Percentiles rank a stretch among this genome's conserved stretches.
Conservation (phyloP, 2,329 filamentous ascomycete species). For the Aspergillus sojae region DNA sequence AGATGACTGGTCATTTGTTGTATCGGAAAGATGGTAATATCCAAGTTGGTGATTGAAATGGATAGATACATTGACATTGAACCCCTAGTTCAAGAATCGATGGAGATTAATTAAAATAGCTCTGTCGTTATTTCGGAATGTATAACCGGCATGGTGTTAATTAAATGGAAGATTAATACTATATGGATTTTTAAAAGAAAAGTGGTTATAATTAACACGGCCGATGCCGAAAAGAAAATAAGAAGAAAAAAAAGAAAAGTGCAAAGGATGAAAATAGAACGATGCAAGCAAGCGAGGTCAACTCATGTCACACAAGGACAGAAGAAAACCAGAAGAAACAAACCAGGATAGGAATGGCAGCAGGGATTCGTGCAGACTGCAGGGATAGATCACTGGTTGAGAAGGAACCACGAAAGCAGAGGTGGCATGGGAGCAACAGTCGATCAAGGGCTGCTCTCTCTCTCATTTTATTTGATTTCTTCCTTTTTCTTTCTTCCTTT, state of each 20-base stretch:
- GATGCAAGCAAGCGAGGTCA: conserved; percentile 26
- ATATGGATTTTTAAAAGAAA: too few species aligned
- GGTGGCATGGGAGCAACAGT: conserved; percentile 23
- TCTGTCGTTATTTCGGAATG: neutral
- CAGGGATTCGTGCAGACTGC: conserved; percentile 26
- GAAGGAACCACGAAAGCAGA: conserved; percentile 26
- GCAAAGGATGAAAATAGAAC: conserved; percentile 1
- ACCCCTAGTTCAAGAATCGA: neutral
- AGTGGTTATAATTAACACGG: too few species aligned
- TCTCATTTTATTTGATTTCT: neutral
- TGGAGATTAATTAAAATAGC: neutral
- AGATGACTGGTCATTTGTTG: conserved; percentile 17
- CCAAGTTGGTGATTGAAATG: neutral
- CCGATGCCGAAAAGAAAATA: too few species aligned
- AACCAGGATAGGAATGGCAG: conserved; percentile 15
- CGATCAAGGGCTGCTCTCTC: conserved; percentile 14
- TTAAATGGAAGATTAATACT: neutral
- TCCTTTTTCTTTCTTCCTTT: neutral
- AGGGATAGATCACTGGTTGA: conserved; percentile 25
- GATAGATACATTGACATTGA: neutral
- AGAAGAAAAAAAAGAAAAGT: neutral
- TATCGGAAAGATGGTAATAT: neutral
- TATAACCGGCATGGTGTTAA: neutral
- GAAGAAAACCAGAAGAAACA: conserved; percentile 17
- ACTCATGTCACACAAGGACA: conserved; percentile 24